Evolutionary conservation across 352 stramenopile genomes (phyloP), one percentile per base, ranked within the genome.

Genomic region (Phytophthora hybrid): DNA sequence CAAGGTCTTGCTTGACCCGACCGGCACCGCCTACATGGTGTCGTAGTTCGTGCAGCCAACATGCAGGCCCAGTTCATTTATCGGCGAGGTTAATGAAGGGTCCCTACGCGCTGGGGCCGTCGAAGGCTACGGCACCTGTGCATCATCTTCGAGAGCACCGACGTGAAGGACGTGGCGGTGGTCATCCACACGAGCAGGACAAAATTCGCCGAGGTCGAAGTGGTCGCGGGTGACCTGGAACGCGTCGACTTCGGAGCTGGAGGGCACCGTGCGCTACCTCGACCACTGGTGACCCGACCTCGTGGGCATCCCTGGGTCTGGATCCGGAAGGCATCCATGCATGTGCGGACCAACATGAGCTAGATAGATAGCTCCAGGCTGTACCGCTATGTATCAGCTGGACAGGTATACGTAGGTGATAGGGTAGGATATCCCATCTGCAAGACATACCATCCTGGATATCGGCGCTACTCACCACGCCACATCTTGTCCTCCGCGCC

Each of bases 1-100:
- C 7, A 82, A 83, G 58, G 46, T 8, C 71, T 84, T 10, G 74
- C 71, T 84, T 10, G 74, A 84, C 31, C 51, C 78, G 8, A 82
- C 68, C 0, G 74, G 74, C 2, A 72, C 81, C 23, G 77, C 59
- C 1, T 65, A 70, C 6, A 72, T 83, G 77, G 66, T 23, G 2
- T 51, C 66, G 6, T 66, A 81, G 29, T 83, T 78, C 44, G 64
- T 83, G 1, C 74, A 83, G 59, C 62, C 69, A 16, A 72, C 39
- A 13, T 72, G 65, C 26, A 47, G 47, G 7, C 57, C 56, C 0
- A 67, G 49, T 7, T 41, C 65, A 6, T 67, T 62, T n/a, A 10
- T 72, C 1, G 49, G 65, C 18, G 47, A 72, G 5, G 62, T 72
- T 19, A 69, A 80, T 26, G 74, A 80, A 26, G 74, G 69, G 6